A percentile compares a stretch with the other conserved stretches of the same genome.
Evolutionary conservation across 2,329 filamentous ascomycete genomes (phyloP).

Genomic region (Talaromyces piceae): DNA sequence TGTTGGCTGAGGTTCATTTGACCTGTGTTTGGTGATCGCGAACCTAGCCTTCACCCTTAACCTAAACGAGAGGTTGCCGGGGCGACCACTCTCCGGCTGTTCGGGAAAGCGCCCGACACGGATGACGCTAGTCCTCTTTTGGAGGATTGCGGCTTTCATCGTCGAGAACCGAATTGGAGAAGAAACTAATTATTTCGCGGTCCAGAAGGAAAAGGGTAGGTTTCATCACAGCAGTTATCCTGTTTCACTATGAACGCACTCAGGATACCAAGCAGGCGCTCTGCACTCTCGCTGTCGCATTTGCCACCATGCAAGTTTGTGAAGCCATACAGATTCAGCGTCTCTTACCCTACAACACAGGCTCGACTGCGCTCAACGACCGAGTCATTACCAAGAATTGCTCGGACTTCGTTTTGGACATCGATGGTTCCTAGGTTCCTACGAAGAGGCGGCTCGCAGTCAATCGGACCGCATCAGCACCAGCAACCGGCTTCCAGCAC

Average conservation of each 20-base stretch:
- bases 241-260: conserved; percentile 2
- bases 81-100: conserved; percentile 2
- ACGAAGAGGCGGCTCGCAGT: conserved; percentile 32
- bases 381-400: conserved; percentile 41
- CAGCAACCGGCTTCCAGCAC: conserved; percentile 46
- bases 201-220: background rate
- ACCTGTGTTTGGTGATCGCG: conserved; percentile 13
- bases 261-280: background rate
- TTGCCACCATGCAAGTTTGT: background rate
- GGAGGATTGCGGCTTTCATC: background rate
- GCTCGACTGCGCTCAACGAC: conserved; percentile 19
- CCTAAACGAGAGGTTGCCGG: conserved; percentile 14
- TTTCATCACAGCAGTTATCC: background rate
- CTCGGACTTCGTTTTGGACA: conserved; percentile 59
- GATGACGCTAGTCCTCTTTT: background rate
- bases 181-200: background rate
- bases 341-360: conserved; percentile 7
- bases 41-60: conserved; percentile 9
- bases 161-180: background rate
- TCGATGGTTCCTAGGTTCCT: conserved; percentile 57
- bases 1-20: background rate
- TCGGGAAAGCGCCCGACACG: conserved; percentile 1
- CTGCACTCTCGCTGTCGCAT: background rate
- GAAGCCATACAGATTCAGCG: background rate
- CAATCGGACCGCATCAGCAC: conserved; percentile 46